Base-by-base conservation (phyloP, 164 flowering plant species). In the Umbellularia californica region DNA sequence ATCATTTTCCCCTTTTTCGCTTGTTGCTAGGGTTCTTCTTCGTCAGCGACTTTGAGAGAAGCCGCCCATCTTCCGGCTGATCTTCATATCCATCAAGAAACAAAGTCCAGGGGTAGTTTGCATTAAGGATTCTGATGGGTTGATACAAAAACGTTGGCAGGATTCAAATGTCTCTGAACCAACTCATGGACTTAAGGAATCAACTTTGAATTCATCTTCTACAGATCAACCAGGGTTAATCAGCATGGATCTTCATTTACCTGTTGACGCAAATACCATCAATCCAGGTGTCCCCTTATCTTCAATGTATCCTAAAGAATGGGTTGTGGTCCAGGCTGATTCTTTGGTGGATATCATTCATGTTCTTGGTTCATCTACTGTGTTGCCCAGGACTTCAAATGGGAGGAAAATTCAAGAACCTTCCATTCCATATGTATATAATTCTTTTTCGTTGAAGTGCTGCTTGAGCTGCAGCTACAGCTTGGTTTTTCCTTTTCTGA, bases 271-370 rank as follows among this genome's bases (percentile, higher is more conserved):
- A 65, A 75, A 76, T 70, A 41, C 28, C 47, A 41, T 58, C 17
- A 70, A 13, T 10, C 52, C 75, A 62, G 77, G 71, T 63, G 41
- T 23, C 72, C 70, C 79, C 66, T 72, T 73, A 51, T 72, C 79
- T 33, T 69, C 75, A 76, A 73, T 66, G 60, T 58, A 82, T 70
- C 73, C 78, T 51, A 70, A 78, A 73, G 83, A 85, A 60, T 81
- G 83, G 20, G 68, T 69, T 73, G 70, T 78, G 60, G 30, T 35
- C 11, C 72, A 13, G 50, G 68, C 65, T 73, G 78, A 69, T 77
- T 76, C 81, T 64, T 41, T 41, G 47, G 47, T 41, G 47, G 47
- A 41, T 41, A 65, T 68, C 28, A 64, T 58, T 68, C 71, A 72
- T 69, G 64, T 58, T 63, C 14, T 51, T 73, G 77, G 65, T 73